Conservation (phyloP, 2,329 filamentous ascomycete genomes). For the Knufia fluminis region DNA sequence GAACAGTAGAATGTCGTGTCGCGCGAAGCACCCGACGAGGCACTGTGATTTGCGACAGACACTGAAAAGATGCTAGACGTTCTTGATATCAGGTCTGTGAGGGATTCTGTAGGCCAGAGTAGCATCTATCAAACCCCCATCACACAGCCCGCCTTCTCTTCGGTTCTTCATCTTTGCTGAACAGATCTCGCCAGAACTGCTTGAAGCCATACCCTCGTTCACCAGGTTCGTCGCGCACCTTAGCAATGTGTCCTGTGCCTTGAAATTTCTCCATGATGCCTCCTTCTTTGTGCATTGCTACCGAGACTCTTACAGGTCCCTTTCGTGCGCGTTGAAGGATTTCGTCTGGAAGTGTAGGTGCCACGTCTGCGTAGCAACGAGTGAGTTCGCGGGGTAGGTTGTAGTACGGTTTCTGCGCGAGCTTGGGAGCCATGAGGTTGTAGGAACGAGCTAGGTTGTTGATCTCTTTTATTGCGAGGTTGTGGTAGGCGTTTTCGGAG, state of each 20-base stretch:
- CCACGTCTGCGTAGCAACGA: conserved; percentile 76
- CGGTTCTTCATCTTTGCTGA: conserved; percentile 25
- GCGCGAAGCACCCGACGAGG: no score
- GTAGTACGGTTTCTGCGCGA: conserved; percentile 90
- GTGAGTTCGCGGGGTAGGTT: conserved; percentile 71
- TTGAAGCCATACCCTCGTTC: conserved; percentile 71
- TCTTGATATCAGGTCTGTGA: no score
- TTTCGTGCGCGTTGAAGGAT: conserved; percentile 60
- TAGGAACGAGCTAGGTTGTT: conserved; percentile 78
- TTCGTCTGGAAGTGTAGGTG: conserved; percentile 61
- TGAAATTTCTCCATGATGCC: conserved; percentile 56
- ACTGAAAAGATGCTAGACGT: no score
- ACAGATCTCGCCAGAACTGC: conserved; percentile 84
- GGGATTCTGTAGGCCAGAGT: no score
- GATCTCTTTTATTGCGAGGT: conserved; percentile 64
- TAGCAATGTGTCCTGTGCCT: conserved; percentile 39
- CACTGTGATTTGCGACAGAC: no score
- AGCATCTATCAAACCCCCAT: no score
- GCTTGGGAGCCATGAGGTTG: conserved; percentile 85
- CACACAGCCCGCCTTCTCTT: conserved; percentile 7
- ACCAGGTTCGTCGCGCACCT: conserved; percentile 62
- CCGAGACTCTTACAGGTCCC: conserved; percentile 35
- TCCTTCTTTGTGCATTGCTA: conserved; percentile 33
- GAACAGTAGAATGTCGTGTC: no score
- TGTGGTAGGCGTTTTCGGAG: conserved; percentile 65